Percentiles rank a stretch among this genome's conserved stretches.
phyloP scores from a whole-genome alignment of 768 basidiomycete species.

The Tulasnella sp. region DNA sequence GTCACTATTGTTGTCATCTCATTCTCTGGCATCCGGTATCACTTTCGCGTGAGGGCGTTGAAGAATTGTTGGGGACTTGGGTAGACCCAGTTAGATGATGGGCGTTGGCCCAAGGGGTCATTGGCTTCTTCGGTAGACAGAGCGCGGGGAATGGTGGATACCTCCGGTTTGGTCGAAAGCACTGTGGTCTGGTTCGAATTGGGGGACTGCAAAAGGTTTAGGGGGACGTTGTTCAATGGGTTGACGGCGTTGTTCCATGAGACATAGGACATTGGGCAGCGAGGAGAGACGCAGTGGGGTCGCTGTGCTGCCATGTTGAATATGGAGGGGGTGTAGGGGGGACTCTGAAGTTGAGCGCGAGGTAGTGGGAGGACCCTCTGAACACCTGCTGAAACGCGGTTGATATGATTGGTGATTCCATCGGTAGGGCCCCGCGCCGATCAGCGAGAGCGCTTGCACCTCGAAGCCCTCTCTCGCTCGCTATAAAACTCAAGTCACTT shows the following conservation, averaged over 20 bases:
- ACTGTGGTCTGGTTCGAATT: conserved; percentile 51
- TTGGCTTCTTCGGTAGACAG: conserved; percentile 12
- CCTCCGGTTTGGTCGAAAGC: conserved; percentile 68
- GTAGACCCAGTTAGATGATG: conserved; percentile 74
- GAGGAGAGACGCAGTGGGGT: not conserved
- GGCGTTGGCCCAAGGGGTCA: conserved; percentile 33
- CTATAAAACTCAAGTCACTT: too few relatives aligned
- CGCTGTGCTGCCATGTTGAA: not conserved
- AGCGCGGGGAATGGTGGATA: conserved; percentile 78
- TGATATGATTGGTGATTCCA: conserved; percentile 3
- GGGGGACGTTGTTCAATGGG: conserved; percentile 80
- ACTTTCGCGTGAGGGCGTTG: conserved; percentile 91
- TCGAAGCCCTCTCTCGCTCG: too few relatives aligned
- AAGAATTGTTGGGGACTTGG: conserved; percentile 97
- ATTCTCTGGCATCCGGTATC: conserved; percentile 94
- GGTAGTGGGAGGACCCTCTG: not conserved
- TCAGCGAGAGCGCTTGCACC: too few relatives aligned
- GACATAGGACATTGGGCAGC: conserved; percentile 2
- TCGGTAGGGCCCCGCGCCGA: too few relatives aligned
- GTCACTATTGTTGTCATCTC: conserved; percentile 89
- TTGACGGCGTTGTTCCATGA: conserved; percentile 44
- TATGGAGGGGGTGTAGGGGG: not conserved
- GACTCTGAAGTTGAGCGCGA: not conserved
- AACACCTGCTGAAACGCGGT: not conserved
- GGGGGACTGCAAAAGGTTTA: conserved; percentile 58